A percentile compares a stretch with the other conserved stretches of the same genome.
Evolutionary conservation across 2,329 filamentous ascomycete species (phyloP).

Genomic region (Ophiocordyceps australis): DNA sequence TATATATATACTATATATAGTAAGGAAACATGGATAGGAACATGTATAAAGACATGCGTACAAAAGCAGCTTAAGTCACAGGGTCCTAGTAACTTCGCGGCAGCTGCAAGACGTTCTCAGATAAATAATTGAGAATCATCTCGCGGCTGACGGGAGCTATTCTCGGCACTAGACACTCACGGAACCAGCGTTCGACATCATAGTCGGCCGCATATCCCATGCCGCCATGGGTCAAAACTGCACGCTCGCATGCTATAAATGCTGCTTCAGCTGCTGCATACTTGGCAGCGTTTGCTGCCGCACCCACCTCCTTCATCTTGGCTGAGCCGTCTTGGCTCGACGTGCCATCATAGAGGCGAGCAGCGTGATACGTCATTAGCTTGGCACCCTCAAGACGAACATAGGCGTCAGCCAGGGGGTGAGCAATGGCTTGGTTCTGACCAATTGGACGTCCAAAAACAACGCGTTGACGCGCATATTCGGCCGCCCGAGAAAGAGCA

Average conservation of each 20-base stretch:
- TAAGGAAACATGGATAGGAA: background rate
- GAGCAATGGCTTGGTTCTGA: too few relatives aligned
- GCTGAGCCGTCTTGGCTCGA: slow-evolving; percentile 29
- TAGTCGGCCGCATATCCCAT: slow-evolving; percentile 50
- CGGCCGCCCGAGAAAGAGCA: too few relatives aligned
- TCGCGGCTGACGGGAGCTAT: slow-evolving; percentile 49
- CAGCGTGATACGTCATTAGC: too few relatives aligned
- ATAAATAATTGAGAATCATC: slow-evolving; percentile 61
- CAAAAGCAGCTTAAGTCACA: background rate
- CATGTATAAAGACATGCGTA: background rate
- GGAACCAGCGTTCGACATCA: slow-evolving; percentile 45
- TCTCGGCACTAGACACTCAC: slow-evolving; percentile 46
- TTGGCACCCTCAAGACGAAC: too few relatives aligned
- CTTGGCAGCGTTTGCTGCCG: too few relatives aligned
- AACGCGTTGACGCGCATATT: too few relatives aligned
- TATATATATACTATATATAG: too few relatives aligned
- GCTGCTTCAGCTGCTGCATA: too few relatives aligned
- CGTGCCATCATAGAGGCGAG: too few relatives aligned
- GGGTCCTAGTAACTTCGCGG: slow-evolving; percentile 43
- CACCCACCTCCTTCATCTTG: too few relatives aligned
- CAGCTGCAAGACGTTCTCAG: slow-evolving; percentile 47
- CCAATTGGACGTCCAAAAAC: too few relatives aligned
- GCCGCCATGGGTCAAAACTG: slow-evolving; percentile 39
- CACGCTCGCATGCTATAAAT: slow-evolving; percentile 40
- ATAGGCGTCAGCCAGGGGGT: too few relatives aligned